A percentile compares a stretch with the other conserved stretches of the same genome.
Conservation (phyloP, 1,284 basidiomycete genomes). For the Apiotrichum siamense region DNA sequence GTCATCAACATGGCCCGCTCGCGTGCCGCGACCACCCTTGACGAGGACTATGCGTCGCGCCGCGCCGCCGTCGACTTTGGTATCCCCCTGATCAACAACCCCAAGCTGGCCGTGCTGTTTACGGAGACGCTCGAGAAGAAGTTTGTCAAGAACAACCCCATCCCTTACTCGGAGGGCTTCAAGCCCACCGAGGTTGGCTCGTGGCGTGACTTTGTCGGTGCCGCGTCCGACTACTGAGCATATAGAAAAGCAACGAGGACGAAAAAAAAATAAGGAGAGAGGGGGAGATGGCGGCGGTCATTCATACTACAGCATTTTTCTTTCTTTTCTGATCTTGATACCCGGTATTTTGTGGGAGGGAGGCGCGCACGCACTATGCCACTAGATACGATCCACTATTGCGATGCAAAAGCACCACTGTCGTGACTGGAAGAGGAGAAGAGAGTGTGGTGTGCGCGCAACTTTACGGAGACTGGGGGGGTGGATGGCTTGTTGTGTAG, state of each 20-base stretch:
- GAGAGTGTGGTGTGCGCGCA: background rate
- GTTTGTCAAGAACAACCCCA: slow-evolving; percentile 74
- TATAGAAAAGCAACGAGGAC: background rate
- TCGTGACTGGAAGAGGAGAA: background rate
- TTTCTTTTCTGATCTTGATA: slow-evolving; percentile 7
- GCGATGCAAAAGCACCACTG: slow-evolving; percentile 11
- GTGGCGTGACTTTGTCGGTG: slow-evolving; percentile 79
- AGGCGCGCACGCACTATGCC: slow-evolving; percentile 3
- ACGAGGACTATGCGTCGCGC: slow-evolving; percentile 95
- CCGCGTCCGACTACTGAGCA: slow-evolving; percentile 23
- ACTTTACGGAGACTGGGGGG: background rate
- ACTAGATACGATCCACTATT: slow-evolving; percentile 10
- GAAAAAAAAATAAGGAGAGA: background rate
- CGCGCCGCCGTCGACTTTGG: slow-evolving; percentile 89
- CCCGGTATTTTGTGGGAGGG: slow-evolving; percentile 1
- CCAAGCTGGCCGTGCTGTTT: slow-evolving; percentile 80
- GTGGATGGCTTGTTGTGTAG: too few relatives aligned
- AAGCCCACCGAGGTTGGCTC: slow-evolving; percentile 91
- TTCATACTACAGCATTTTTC: background rate
- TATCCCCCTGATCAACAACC: slow-evolving; percentile 76
- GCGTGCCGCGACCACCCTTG: slow-evolving; percentile 69
- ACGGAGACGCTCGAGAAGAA: slow-evolving; percentile 85
- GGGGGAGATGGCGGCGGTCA: too few relatives aligned
- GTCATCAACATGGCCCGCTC: slow-evolving; percentile 89
- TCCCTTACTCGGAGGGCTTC: slow-evolving; percentile 77